These are phyloP conservation scores for Ballota nigra DNA, from an alignment of 257 asterid species.

Conservation along the genomic window DNA sequence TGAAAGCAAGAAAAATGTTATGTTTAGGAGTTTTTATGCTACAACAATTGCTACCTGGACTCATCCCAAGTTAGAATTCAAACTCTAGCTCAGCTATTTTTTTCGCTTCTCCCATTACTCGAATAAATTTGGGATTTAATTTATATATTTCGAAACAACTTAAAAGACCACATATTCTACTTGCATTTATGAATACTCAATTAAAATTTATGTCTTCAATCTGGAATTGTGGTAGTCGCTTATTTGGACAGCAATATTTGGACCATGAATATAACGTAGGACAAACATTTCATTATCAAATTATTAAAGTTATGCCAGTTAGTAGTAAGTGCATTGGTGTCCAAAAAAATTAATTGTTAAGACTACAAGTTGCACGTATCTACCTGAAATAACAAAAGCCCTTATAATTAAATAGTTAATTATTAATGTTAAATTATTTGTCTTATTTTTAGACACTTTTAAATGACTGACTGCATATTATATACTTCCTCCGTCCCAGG, in stretches of 20 bases:
- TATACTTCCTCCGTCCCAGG: too few species aligned
- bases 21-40: too few species aligned
- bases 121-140: too few species aligned
- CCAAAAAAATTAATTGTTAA: not conserved
- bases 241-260: not conserved
- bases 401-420: not conserved
- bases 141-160: too few species aligned
- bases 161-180: too few species aligned
- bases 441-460: not conserved
- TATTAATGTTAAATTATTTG: not conserved
- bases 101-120: too few species aligned
- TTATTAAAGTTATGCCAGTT: not conserved
- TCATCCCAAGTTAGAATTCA: too few species aligned
- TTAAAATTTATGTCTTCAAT: too few species aligned
- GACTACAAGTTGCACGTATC: not conserved
- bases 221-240: not conserved
- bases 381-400: not conserved
- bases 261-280: not conserved
- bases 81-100: too few species aligned
- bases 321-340: constrained; percentile 3
- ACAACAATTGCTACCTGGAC: too few species aligned
- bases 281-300: not conserved
- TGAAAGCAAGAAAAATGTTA: too few species aligned
- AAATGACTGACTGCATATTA: not conserved
- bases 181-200: too few species aligned